Evolutionary conservation across 1,284 basidiomycete genomes (phyloP), one percentile per base, ranked within the genome.

Genomic region (Ganoderma boninense): DNA sequence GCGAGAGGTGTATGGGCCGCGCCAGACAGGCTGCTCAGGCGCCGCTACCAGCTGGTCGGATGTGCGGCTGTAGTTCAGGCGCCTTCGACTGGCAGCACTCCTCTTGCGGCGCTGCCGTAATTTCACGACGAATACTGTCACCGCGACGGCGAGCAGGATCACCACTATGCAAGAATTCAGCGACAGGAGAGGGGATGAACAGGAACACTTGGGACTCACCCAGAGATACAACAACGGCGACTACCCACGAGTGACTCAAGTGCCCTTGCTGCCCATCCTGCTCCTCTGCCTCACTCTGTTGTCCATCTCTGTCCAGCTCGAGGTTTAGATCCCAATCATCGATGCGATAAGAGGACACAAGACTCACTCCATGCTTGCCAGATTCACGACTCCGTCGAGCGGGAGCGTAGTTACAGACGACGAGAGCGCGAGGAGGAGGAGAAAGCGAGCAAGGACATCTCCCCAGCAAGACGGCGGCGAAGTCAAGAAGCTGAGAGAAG

Each of bases 171-270:
- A 66, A 20, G 26, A 61, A 26, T 38, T 57, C 20, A 38, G 42
- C 23, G 38, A 43, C 10, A 11, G 38, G 18, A 42, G 38, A 23
- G 60, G 38, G n/a, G 20, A 5, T 11, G 23, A 26, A 14, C 56
- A n/a, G 23, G 16, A 52, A 16, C 29, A 43, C 29, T 11, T 2
- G 23, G 40, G 40, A 68, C 68, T 43, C 43, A 72, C 71, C 68
- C 10, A 67, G 49, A 23, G 68, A 61, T 4, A 67, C 73, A 8
- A 70, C 70, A 18, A 72, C 70, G 1, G 67, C 73, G 14, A 70
- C 67, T 10, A 72, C 69, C 73, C 73, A 74, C 0, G 69, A 65
- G 42, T 67, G 64, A 35, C 59, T 69, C 62, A 74, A 44, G 43
- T 74, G 73, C 23, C 73, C 32, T 5, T 32, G 32, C 32, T 32